Evolutionary conservation across 2,329 filamentous ascomycete species (phyloP).

Genomic region (Canariomyces notabilis): DNA sequence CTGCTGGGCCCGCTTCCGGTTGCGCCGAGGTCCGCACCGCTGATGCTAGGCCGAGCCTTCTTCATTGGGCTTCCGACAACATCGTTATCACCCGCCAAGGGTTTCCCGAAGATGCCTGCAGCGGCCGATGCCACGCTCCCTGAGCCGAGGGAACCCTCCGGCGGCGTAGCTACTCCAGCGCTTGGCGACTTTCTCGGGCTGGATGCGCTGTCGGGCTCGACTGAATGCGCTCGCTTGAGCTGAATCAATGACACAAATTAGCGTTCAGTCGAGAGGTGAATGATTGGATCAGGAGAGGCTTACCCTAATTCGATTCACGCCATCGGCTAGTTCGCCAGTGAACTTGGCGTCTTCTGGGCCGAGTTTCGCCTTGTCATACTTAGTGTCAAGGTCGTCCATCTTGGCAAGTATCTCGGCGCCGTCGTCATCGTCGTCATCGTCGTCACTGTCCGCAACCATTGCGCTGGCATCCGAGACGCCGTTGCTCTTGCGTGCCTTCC

Average conservation of each 20-base stretch:
- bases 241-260: constrained; percentile 35
- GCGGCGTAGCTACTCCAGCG: constrained; percentile 39
- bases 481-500: constrained; percentile 57
- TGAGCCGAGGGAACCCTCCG: constrained; percentile 23
- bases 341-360: constrained; percentile 67
- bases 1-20: constrained; percentile 19
- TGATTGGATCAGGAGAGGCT: constrained; percentile 28
- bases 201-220: constrained; percentile 55
- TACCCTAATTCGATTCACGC: constrained; percentile 77
- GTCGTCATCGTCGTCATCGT: constrained; percentile 66
- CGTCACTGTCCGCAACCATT: constrained; percentile 68
- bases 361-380: constrained; percentile 54
- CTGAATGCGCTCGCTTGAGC: constrained; percentile 78
- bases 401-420: constrained; percentile 58
- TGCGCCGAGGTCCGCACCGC: constrained; percentile 31
- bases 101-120: constrained; percentile 37
- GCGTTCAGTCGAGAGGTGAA: background rate
- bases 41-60: constrained; percentile 63
- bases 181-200: constrained; percentile 42
- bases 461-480: constrained; percentile 51
- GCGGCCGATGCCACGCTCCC: constrained; percentile 29
- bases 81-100: constrained; percentile 41
- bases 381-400: constrained; percentile 60
- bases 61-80: constrained; percentile 66
- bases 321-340: constrained; percentile 71